phyloP scores from a whole-genome alignment of 768 basidiomycete species.

The Chalciporus piperatus region DNA sequence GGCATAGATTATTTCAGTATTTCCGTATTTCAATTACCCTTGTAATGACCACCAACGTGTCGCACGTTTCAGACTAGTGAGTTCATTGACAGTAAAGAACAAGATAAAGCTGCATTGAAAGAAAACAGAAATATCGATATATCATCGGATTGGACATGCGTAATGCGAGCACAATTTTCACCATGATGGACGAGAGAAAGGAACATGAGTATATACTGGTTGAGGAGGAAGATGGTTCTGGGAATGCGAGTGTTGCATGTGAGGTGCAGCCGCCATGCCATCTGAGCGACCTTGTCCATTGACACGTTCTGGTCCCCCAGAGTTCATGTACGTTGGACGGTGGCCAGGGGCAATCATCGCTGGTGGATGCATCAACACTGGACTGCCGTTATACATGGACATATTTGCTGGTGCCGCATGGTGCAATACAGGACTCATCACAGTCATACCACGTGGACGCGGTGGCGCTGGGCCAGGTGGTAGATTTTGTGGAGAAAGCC shows the following conservation, averaged over 20 bases:
- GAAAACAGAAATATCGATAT: slow-evolving; percentile 31
- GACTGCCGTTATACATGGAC: slow-evolving; percentile 65
- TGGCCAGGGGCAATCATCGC: slow-evolving; percentile 36
- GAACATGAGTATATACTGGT: slow-evolving; percentile 29
- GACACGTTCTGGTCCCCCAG: slow-evolving; percentile 47
- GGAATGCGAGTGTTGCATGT: slow-evolving; percentile 38
- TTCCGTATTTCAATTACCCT: slow-evolving; percentile 12
- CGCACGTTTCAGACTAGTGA: background rate
- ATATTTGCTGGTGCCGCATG: slow-evolving; percentile 44
- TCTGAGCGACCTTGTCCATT: slow-evolving; percentile 48
- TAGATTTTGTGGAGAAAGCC: slow-evolving; percentile 40
- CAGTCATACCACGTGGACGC: slow-evolving; percentile 51
- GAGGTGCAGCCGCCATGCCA: slow-evolving; percentile 38
- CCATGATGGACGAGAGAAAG: slow-evolving; percentile 31
- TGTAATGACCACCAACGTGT: slow-evolving; percentile 11
- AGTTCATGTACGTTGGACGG: slow-evolving; percentile 40
- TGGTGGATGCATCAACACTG: slow-evolving; percentile 59
- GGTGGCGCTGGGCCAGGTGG: slow-evolving; percentile 30
- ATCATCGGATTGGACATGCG: slow-evolving; percentile 25
- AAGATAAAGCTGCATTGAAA: slow-evolving; percentile 25
- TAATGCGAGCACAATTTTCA: slow-evolving; percentile 20
- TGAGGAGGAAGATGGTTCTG: slow-evolving; percentile 26
- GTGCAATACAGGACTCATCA: slow-evolving; percentile 74
- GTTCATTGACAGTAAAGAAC: slow-evolving; percentile 2
- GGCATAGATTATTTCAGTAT: slow-evolving; percentile 14